Percentiles rank a stretch among this genome's conserved stretches.
These are phyloP conservation scores for Balamuthia mandrillaris DNA, from an alignment of 208 protist species.

Conservation along the genomic window DNA sequence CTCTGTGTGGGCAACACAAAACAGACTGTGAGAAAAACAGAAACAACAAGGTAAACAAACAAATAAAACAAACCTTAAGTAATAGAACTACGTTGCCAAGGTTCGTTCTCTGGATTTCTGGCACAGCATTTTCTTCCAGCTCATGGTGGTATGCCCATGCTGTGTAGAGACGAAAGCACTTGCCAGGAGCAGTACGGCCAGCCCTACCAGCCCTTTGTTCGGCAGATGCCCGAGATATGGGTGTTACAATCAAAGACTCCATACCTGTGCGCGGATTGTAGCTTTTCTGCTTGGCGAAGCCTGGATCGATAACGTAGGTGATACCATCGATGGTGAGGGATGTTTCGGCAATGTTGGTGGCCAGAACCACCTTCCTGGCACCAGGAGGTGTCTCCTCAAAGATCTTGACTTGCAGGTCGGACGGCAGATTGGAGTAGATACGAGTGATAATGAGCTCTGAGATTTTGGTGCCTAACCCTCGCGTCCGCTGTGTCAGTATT, in stretches of 20 bases:
- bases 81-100: constrained; percentile 94
- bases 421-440: constrained; percentile 94
- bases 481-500: constrained; percentile 68
- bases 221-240: constrained; percentile 86
- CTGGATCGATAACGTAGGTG: constrained; percentile 96
- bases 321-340: constrained; percentile 98
- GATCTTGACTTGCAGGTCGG: constrained; percentile 91
- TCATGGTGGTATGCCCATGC: constrained; percentile 87
- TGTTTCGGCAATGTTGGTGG: constrained; percentile 99
- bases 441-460: constrained; percentile 72
- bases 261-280: constrained; percentile 95
- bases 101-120: constrained; percentile 97
- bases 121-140: constrained; percentile 88
- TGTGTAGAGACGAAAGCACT: constrained; percentile 97
- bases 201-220: constrained; percentile 94
- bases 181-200: constrained; percentile 91
- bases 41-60: not conserved
- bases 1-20: constrained; percentile 89
- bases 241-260: constrained; percentile 87
- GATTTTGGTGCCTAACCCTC: constrained; percentile 77
- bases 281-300: constrained; percentile 94
- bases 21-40: not conserved
- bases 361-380: constrained; percentile 90
- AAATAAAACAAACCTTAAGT: constrained; percentile 62
- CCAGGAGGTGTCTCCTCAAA: constrained; percentile 87